Percentiles rank a stretch among this genome's conserved stretches.
These are phyloP conservation scores for Piloderma croceum DNA, from an alignment of 768 basidiomycete genomes.

Conservation along the genomic window DNA sequence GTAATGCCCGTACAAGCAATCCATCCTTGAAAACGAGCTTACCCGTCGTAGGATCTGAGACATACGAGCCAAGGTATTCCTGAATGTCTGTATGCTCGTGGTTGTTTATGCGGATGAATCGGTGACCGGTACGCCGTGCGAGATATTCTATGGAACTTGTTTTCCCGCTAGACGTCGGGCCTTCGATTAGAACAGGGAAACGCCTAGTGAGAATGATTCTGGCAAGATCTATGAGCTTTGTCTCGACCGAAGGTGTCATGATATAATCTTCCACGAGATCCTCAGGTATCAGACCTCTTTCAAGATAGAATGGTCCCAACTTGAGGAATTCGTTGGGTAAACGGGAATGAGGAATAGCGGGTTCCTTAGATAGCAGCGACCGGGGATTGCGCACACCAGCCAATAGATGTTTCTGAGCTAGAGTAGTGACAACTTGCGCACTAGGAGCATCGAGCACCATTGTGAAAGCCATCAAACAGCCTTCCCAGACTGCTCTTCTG, in stretches of 20 bases:
- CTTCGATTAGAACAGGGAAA: constrained; percentile 95
- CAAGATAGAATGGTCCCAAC: constrained; percentile 88
- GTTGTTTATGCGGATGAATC: constrained; percentile 97
- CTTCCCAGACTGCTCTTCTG: constrained; percentile 89
- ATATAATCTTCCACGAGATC: constrained; percentile 78
- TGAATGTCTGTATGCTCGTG: constrained; percentile 99
- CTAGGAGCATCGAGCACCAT: constrained; percentile 84
- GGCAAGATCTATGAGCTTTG: constrained; percentile 91
- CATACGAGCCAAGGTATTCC: constrained; percentile 95
- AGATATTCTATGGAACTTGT: constrained; percentile 96
- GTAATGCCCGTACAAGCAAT: constrained; percentile 84
- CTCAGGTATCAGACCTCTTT: constrained; percentile 63
- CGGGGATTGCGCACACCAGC: constrained; percentile 72
- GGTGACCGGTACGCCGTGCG: constrained; percentile 87
- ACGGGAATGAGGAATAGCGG: constrained; percentile 43
- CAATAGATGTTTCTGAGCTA: constrained; percentile 77
- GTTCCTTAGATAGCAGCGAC: constrained; percentile 69
- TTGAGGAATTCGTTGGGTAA: constrained; percentile 60
- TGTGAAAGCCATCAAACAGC: constrained; percentile 95
- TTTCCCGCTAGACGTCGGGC: constrained; percentile 96
- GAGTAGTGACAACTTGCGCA: constrained; percentile 52
- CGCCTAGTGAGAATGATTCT: constrained; percentile 82
- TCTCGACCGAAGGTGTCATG: constrained; percentile 91
- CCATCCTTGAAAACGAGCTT: constrained; percentile 95
- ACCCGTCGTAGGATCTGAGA: constrained; percentile 89